A percentile compares a stretch with the other conserved stretches of the same genome.
Evolutionary conservation across 768 basidiomycete genomes (phyloP).

Genomic region (Nevesoporus exiguus): DNA sequence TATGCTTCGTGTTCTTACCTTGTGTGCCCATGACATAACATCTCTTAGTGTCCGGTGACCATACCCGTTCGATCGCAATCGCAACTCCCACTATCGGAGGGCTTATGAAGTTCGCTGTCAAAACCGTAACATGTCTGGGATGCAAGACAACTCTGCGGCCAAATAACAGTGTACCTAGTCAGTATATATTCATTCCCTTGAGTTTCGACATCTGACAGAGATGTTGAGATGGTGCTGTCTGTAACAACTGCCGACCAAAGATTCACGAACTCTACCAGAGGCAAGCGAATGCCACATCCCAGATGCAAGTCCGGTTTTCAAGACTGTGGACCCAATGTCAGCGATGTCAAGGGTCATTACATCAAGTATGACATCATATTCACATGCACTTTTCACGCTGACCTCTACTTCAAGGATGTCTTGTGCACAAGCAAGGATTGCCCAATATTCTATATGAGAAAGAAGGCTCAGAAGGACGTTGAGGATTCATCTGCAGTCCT

Average conservation of each 20-base stretch:
- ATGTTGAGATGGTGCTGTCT: slow-evolving; percentile 79
- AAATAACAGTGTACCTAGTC: slow-evolving; percentile 73
- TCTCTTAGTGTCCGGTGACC: slow-evolving; percentile 83
- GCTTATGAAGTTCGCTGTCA: slow-evolving; percentile 98
- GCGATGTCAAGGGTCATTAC: slow-evolving; percentile 95
- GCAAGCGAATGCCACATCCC: slow-evolving; percentile 71
- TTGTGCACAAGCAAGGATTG: slow-evolving; percentile 96
- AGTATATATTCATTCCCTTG: slow-evolving; percentile 18
- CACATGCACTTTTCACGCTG: not conserved
- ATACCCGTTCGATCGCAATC: slow-evolving; percentile 93
- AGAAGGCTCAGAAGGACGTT: slow-evolving; percentile 97
- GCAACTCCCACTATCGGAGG: slow-evolving; percentile 96
- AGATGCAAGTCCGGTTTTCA: slow-evolving; percentile 86
- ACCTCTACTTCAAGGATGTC: slow-evolving; percentile 64
- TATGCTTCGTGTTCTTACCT: slow-evolving; percentile 37
- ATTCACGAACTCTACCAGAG: slow-evolving; percentile 92
- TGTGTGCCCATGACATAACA: slow-evolving; percentile 2
- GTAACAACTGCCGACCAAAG: slow-evolving; percentile 85
- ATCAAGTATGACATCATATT: slow-evolving; percentile 55
- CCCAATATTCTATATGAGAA: slow-evolving; percentile 98
- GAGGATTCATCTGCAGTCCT: slow-evolving; percentile 76
- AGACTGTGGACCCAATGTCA: slow-evolving; percentile 99
- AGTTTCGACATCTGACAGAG: slow-evolving; percentile 5
- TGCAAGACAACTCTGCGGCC: slow-evolving; percentile 86
- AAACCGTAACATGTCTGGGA: slow-evolving; percentile 90